Percentiles rank a stretch among this genome's conserved stretches.
Conservation (phyloP, 352 stramenopile genomes). For the Globisporangium spiculum region DNA sequence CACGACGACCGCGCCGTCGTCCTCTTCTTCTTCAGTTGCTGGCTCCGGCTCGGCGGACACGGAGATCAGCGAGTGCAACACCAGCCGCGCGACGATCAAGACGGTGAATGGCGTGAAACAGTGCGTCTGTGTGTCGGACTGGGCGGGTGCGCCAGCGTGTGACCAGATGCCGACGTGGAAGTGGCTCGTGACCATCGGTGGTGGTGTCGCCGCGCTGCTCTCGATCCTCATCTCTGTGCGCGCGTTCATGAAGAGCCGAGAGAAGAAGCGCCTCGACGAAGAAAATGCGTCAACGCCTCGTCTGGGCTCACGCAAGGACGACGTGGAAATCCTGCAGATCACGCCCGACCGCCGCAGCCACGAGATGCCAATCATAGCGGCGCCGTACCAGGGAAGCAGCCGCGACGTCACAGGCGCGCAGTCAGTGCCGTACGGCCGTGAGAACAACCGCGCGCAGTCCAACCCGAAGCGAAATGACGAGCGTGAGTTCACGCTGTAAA, state of each 20-base stretch:
- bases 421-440: constrained; percentile 8
- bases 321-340: constrained; percentile 24
- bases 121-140: constrained; percentile 66
- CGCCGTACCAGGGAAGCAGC: constrained; percentile 11
- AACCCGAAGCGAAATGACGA: constrained; percentile 15
- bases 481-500: constrained; percentile 23
- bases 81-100: constrained; percentile 48
- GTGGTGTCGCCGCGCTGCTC: constrained; percentile 54
- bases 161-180: constrained; percentile 62
- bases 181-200: constrained; percentile 56
- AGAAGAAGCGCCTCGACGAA: constrained; percentile 23
- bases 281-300: constrained; percentile 11
- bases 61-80: constrained; percentile 40
- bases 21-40: constrained; percentile 9
- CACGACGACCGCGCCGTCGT: constrained; percentile 6
- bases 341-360: constrained; percentile 20
- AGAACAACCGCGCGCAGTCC: constrained; percentile 16
- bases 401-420: background rate
- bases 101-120: constrained; percentile 34
- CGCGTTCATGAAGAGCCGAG: constrained; percentile 42
- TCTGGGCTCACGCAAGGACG: constrained; percentile 20
- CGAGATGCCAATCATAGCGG: constrained; percentile 6
- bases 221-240: constrained; percentile 57
- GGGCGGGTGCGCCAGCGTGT: constrained; percentile 51
- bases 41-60: constrained; percentile 19